Base-by-base conservation (phyloP, 805 yeast genomes). In the Yueomyces sinensis region DNA sequence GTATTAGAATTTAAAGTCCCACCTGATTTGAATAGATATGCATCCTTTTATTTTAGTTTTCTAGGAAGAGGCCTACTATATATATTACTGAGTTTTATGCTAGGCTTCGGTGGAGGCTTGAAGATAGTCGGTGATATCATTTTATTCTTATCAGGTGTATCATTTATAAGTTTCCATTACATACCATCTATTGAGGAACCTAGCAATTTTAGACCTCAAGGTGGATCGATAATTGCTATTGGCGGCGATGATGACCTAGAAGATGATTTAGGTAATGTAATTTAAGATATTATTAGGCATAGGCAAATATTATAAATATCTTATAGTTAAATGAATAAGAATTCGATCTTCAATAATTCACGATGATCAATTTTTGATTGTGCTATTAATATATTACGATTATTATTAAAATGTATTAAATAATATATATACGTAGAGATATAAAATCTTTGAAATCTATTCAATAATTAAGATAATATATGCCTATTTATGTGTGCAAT, bases 161-260 rank as follows among this genome's bases (percentile, higher is more conserved):
- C 58, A 3, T 83, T 65, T 56, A 51, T 68, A 32, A 71, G 59
- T 1, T 65, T 83, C 47, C 91, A 83, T 56, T 77, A 79, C 33
- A 56, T 81, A 19, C 84, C 87, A 15, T 70, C 80, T 40, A 63
- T 82, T 29, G 76, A 81, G 35, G 79, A 86, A 20, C 95, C 95
- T 15, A 80, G 72, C 37, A 82, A 79, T 58, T 82, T 84, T 82
- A 80, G 69, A 47, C 59, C 67, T 27, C 75, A 64, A 30, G 64
- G 65, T n/a, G 28, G 28, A 6, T 25, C 28, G 13, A n/a, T 25
- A 13, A n/a, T 25, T 25, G 28, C 56, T 14, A 53, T 56, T 15
- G 54, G 52, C 24, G 64, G 58, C 19, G 63, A 55, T 16, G 64
- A 59, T 27, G 66, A 59, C 32, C 45, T 44, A 27, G 45, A 40